These are phyloP conservation scores for Penicillium sp. DNA, from an alignment of 2,329 filamentous ascomycete genomes.

Conservation along the genomic window DNA sequence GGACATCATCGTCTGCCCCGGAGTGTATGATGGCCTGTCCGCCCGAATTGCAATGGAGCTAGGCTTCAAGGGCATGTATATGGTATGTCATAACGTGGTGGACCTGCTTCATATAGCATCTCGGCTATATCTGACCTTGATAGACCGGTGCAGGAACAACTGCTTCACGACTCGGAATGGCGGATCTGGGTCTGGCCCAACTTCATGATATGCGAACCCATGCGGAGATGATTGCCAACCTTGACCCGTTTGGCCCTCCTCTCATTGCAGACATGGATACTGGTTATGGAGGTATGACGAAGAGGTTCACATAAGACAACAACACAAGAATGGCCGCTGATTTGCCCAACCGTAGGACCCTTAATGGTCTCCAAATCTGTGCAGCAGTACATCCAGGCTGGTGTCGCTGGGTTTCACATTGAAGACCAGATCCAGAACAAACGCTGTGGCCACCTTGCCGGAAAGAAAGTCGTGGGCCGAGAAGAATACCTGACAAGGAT, in stretches of 20 bases:
- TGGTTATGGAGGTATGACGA: constrained; percentile 49
- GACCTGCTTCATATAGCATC: background rate
- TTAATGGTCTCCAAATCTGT: constrained; percentile 51
- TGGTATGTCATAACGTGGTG: constrained; percentile 51
- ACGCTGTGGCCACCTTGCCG: constrained; percentile 43
- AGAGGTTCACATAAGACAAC: too few species aligned
- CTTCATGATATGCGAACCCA: constrained; percentile 64
- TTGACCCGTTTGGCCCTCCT: constrained; percentile 55
- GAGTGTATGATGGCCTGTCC: constrained; percentile 69
- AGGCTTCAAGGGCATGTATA: constrained; percentile 68
- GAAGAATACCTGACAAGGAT: constrained; percentile 40
- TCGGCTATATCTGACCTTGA: background rate
- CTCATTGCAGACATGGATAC: constrained; percentile 62
- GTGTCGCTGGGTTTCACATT: constrained; percentile 59
- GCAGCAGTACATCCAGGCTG: constrained; percentile 52
- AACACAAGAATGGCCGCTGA: background rate
- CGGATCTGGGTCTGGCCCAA: constrained; percentile 64
- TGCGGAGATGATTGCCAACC: constrained; percentile 65
- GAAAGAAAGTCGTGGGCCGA: constrained; percentile 40
- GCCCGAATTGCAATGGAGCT: constrained; percentile 63
- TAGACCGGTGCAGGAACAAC: constrained; percentile 65
- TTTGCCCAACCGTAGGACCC: constrained; percentile 32
- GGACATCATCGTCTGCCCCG: constrained; percentile 58
- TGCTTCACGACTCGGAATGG: constrained; percentile 62
- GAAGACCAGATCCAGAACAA: constrained; percentile 57